phyloP scores from a whole-genome alignment of 139 green algal genomes.

The Desmodesmus armatus region DNA sequence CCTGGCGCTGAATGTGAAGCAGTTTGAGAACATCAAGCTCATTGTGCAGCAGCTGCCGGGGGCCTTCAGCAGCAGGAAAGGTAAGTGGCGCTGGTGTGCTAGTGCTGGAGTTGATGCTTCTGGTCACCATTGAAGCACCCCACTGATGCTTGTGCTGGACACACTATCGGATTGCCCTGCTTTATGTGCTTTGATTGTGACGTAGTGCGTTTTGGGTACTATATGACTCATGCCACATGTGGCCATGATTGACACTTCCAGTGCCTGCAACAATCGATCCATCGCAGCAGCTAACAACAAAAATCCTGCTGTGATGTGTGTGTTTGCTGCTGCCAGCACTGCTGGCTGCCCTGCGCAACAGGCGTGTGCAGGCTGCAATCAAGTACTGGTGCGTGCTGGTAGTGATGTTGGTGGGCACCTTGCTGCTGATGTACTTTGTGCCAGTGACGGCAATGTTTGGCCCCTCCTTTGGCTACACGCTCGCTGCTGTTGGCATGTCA shows the following conservation, averaged over 20 bases:
- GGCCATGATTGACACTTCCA: background rate
- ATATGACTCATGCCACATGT: no score
- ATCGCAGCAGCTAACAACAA: background rate
- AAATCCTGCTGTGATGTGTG: background rate
- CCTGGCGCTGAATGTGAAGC: slow-evolving; percentile 15
- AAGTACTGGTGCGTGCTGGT: slow-evolving; percentile 41
- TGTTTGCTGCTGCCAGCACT: background rate
- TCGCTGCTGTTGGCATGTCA: slow-evolving; percentile 37
- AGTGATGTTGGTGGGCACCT: background rate
- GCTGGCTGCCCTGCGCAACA: background rate
- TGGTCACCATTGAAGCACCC: background rate
- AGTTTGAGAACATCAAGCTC: background rate
- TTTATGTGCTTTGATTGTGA: no score
- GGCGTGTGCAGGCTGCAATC: slow-evolving; percentile 18
- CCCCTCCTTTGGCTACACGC: slow-evolving; percentile 33
- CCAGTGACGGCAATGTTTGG: background rate
- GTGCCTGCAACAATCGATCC: background rate
- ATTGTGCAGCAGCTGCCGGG: background rate
- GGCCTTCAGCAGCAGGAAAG: slow-evolving; percentile 33
- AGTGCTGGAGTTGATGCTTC: background rate
- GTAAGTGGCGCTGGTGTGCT: background rate
- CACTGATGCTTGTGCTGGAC: no score
- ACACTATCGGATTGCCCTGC: no score
- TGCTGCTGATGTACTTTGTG: slow-evolving; percentile 3
- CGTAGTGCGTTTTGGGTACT: no score